Evolutionary conservation across 306 rosid genomes (phyloP).

Genomic region (Betula pendula): DNA sequence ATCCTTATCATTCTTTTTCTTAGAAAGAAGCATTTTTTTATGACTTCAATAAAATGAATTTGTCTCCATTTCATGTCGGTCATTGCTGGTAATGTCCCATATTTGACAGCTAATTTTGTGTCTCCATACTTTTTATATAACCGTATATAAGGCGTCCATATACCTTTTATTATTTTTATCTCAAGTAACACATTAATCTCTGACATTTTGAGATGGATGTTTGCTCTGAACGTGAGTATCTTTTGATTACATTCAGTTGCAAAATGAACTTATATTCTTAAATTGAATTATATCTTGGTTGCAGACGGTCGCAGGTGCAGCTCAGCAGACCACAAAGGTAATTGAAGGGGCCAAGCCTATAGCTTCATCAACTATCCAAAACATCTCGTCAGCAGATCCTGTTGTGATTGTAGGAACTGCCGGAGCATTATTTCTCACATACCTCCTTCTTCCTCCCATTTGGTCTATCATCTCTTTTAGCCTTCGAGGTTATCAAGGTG

Average conservation of each 20-base stretch:
- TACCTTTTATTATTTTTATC: background rate
- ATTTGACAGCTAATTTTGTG: background rate
- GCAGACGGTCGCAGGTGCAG: conserved; percentile 83
- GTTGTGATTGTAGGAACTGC: conserved; percentile 69
- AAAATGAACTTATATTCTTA: conserved; percentile 4
- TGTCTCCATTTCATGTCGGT: background rate
- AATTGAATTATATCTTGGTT: conserved; percentile 27
- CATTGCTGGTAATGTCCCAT: background rate
- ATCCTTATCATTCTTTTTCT: background rate
- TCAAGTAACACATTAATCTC: background rate
- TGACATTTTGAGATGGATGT: background rate
- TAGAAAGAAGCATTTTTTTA: background rate
- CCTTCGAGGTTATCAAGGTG: conserved; percentile 93
- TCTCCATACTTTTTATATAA: background rate
- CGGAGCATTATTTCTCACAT: conserved; percentile 67
- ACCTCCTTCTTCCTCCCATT: conserved; percentile 77
- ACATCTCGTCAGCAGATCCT: conserved; percentile 79
- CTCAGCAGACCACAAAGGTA: conserved; percentile 73
- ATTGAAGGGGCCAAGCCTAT: conserved; percentile 85
- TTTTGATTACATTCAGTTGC: background rate
- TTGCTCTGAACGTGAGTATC: background rate
- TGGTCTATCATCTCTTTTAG: conserved; percentile 70
- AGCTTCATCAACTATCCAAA: conserved; percentile 72
- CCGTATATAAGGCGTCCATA: background rate
- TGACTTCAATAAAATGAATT: background rate